Evolutionary conservation across 2,329 filamentous ascomycete genomes (phyloP), one percentile per base, ranked within the genome.

Genomic region (Monosporascus sp.): DNA sequence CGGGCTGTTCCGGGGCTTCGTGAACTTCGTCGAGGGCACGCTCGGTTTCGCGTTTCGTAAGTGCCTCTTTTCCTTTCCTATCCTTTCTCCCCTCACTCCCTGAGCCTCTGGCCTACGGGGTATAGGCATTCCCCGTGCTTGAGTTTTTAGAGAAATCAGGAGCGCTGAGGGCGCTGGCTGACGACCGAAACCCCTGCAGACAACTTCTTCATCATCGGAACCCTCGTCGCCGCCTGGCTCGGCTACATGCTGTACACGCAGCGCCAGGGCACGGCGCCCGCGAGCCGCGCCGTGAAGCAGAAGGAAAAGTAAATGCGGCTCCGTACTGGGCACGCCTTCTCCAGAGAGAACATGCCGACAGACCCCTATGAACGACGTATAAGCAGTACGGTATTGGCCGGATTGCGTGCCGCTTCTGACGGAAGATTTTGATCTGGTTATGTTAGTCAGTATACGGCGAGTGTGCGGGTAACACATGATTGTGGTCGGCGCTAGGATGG

Each of bases 181-280:
- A 58, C 24, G 20, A 15, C 5, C n/a, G 24, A 3, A 20, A 22
- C 41, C 15, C 3, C 7, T 11, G 15, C 49, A 65, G 66, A 67
- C 56, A 68, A 69, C 47, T 68, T 69, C 62, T 68, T 69, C 53
- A 61, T 69, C 44, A 54, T 69, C 11, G 66, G 65, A 7, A 69
- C 66, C 14, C 2, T 64, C 20, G 64, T 62, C 11, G 66, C 66
- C 1, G 63, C 51, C 20, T 58, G 67, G 24, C 51, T 69, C 24
- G 65, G 55, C 22, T 68, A 68, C 48, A 49, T 68, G 57, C 51
- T 65, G 7, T 67, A 66, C 45, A 52, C 58, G 17, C 65, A 67
- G 58, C 59, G 63, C 46, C 56, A 61, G 55, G 65, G 63, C 31
- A 62, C 62, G 5, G 55, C 65, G 5, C 55, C 63, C 11, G 51